Evolutionary conservation across 2,329 filamentous ascomycete species (phyloP).

Genomic region (Lojkania enalia): DNA sequence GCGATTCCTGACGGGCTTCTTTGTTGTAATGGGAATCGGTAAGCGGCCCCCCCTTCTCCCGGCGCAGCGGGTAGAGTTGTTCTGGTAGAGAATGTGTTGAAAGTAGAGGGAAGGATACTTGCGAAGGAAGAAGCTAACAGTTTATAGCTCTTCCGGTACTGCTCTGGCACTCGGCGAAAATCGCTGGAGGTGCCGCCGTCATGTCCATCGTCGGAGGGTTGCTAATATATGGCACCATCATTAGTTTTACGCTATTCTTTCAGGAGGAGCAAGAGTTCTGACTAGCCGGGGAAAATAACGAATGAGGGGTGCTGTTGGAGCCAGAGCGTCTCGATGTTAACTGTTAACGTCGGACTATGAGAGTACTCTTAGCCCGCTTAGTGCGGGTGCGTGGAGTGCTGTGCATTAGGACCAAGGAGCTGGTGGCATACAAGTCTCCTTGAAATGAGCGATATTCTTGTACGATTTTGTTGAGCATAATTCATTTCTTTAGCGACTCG

Average conservation of each 20-base stretch:
- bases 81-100: background rate
- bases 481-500: slow-evolving; percentile 9
- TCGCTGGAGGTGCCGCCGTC: slow-evolving; percentile 81
- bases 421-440: too few species aligned
- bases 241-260: slow-evolving; percentile 98
- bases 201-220: slow-evolving; percentile 94
- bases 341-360: background rate
- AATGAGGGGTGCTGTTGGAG: slow-evolving; percentile 11
- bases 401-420: too few species aligned
- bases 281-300: slow-evolving; percentile 32
- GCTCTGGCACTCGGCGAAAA: slow-evolving; percentile 83
- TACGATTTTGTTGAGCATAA: slow-evolving; percentile 19
- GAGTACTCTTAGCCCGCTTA: too few species aligned
- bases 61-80: background rate
- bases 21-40: slow-evolving; percentile 98
- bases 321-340: background rate
- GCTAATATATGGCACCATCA: slow-evolving; percentile 96
- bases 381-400: too few species aligned
- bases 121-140: slow-evolving; percentile 15
- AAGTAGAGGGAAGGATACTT: background rate
- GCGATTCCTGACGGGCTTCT: slow-evolving; percentile 89
- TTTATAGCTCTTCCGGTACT: slow-evolving; percentile 78
- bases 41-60: slow-evolving; percentile 48
- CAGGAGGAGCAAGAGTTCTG: slow-evolving; percentile 96
- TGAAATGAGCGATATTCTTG: background rate